Evolutionary conservation across 768 basidiomycete species (phyloP).

Genomic region (Lyophyllum decastes): DNA sequence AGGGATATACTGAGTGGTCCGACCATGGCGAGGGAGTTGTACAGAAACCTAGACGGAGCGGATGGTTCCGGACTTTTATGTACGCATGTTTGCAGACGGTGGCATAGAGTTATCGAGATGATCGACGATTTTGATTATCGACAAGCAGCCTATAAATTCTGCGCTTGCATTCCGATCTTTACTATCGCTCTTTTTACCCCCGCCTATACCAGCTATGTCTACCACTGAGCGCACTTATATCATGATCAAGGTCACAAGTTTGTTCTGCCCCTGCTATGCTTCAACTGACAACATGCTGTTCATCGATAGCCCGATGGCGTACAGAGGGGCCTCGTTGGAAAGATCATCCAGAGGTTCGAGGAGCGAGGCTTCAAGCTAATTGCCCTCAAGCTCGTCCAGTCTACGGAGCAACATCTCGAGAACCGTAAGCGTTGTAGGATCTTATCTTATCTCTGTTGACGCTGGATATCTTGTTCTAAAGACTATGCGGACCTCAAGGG

Average conservation of each 20-base stretch:
- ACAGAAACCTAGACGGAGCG: slow-evolving; percentile 20
- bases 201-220: slow-evolving; percentile 53
- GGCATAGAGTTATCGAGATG: slow-evolving; percentile 32
- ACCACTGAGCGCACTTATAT: slow-evolving; percentile 91
- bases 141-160: slow-evolving; percentile 12
- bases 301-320: slow-evolving; percentile 90
- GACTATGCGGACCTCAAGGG: slow-evolving; percentile 96
- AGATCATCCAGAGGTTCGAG: slow-evolving; percentile 97
- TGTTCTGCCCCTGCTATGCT: not conserved
- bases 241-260: slow-evolving; percentile 89
- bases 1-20: slow-evolving; percentile 73
- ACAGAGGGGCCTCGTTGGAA: slow-evolving; percentile 92
- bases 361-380: slow-evolving; percentile 97
- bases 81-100: slow-evolving; percentile 42
- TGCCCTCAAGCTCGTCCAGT: slow-evolving; percentile 88
- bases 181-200: slow-evolving; percentile 24
- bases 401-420: slow-evolving; percentile 85
- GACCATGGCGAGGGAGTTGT: slow-evolving; percentile 38
- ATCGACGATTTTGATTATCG: slow-evolving; percentile 34
- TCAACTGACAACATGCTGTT: slow-evolving; percentile 14
- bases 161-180: slow-evolving; percentile 20
- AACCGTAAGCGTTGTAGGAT: slow-evolving; percentile 55
- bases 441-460: slow-evolving; percentile 12
- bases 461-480: slow-evolving; percentile 29
- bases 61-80: slow-evolving; percentile 43